These are phyloP conservation scores for Pilatotrama ljubarskyi DNA, from an alignment of 768 basidiomycete genomes.

Conservation along the genomic window DNA sequence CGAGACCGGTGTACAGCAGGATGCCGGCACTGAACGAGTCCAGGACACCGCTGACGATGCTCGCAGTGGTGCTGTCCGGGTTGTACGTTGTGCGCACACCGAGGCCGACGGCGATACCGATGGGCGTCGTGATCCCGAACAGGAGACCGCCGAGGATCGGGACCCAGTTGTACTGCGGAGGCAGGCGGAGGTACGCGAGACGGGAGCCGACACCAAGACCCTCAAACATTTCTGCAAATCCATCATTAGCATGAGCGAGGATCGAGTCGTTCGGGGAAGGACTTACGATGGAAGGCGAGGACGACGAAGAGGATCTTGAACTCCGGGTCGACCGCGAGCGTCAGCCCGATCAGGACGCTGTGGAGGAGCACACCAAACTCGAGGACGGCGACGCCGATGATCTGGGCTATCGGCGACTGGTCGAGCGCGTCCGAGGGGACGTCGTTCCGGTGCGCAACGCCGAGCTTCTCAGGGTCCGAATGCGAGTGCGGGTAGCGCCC, in stretches of 20 bases:
- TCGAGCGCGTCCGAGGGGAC: slow-evolving; percentile 14
- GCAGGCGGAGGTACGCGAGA: slow-evolving; percentile 71
- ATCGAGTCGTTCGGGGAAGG: too few species aligned
- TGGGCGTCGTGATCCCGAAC: slow-evolving; percentile 79
- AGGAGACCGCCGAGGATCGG: slow-evolving; percentile 60
- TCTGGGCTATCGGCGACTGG: slow-evolving; percentile 59
- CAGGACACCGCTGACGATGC: slow-evolving; percentile 80
- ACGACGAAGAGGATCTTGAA: slow-evolving; percentile 91
- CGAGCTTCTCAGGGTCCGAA: slow-evolving; percentile 14
- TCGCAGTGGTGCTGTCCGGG: slow-evolving; percentile 71
- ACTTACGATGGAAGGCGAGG: slow-evolving; percentile 87
- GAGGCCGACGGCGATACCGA: slow-evolving; percentile 83
- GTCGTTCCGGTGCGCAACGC: not conserved
- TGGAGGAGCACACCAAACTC: slow-evolving; percentile 94
- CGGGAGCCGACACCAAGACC: slow-evolving; percentile 92
- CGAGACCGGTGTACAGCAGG: slow-evolving; percentile 82
- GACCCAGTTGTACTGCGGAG: slow-evolving; percentile 52
- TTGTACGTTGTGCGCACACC: slow-evolving; percentile 80
- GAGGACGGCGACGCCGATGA: slow-evolving; percentile 86
- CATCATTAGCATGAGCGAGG: not conserved
- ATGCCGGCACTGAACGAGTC: slow-evolving; percentile 89
- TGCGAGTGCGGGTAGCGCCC: slow-evolving; percentile 15
- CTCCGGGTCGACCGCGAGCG: slow-evolving; percentile 80
- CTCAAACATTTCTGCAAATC: slow-evolving; percentile 83
- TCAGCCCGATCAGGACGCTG: slow-evolving; percentile 85